Base-by-base conservation (phyloP, 306 rosid genomes). In the Trichosanthes truncata region DNA sequence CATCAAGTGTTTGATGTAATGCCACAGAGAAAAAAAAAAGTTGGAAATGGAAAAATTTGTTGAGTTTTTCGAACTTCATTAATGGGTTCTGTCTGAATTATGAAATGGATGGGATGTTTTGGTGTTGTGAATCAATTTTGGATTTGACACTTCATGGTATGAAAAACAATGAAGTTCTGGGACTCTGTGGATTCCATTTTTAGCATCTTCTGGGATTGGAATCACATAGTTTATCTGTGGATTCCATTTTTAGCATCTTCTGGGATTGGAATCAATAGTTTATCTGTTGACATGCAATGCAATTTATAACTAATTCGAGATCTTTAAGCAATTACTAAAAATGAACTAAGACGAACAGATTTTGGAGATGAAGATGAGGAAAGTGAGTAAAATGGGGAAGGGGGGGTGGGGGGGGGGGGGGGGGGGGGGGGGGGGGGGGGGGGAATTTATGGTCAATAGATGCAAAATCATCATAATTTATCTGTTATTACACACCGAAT, bases 1-100 rank as follows among this genome's bases (percentile, higher is more conserved):
- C 76, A 48, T 26, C 78, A 46, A 48, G 60, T 48, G 78, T 73
- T 73, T 9, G 78, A 73, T 48, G 20, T 26, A 49, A 73, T 73
- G 57, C 5, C 77, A 3, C 59, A 46, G 0, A 26, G 41, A 46
- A 48, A 48, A 72, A n/a, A 25, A 9, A 0, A 0, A 36, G 25
- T 17, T 3, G 33, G 33, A 68, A 68, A 38, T 1, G 13, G 11
- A 20, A 38, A 35, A 36, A 18, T 66, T 35, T 3, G 25, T 35
- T 17, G 26, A 9, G 0, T 35, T 36, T 35, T 31, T 35, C 2
- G 12, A 7, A 67, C 40, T 40, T 0, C 74, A 40, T 38, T 38
- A 67, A 65, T 66, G 45, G 72, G 23, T 66, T 14, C 26, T 38
- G 74, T 20, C 49, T 67, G 49, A 67, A 38, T 0, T 67, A 38